Evolutionary conservation across 2,329 filamentous ascomycete species (phyloP), one percentile per base, ranked within the genome.

Genomic region (Incumbomyces delicatus): DNA sequence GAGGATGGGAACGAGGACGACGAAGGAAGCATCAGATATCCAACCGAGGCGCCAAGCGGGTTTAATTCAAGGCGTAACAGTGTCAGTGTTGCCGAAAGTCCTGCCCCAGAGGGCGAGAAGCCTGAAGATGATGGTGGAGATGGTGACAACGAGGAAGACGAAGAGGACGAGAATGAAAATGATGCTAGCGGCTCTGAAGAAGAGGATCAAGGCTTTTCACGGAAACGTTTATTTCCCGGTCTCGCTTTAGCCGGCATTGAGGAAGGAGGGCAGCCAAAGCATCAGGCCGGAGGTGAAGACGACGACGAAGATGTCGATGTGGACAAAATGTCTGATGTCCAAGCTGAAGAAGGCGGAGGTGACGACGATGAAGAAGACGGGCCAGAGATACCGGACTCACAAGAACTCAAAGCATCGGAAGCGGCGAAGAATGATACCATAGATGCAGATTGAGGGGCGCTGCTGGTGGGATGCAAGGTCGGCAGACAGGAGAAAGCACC

Each of bases 161-260:
- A 54, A 52, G 38, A 48, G 38, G 50, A 50, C 39, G 56, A 58
- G 13, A 46, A 56, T n/a, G 46, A 39, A 30, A 49, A 57, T 39
- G 46, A 59, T 18, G 55, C 45, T 49, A 60, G 58, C 51, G 58
- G 40, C 17, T n/a, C 17, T 12, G 44, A 13, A 14, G 36, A 33
- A 17, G 36, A 46, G 22, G 22, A 27, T 8, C 33, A n/a, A n/a
- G 11, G 6, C 16, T 12, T 22, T 10, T 11, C 34, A 8, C 29
- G 20, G 14, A 45, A 38, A 20, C 33, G 33, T 16, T 22, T 38
- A 31, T 45, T 45, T 32, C n/a, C 42, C 29, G 34, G 42, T 30
- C 42, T 38, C 14, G 34, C 22, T 12, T 6, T 33, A n/a, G 17
- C 33, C 11, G 5, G 22, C 8, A 8, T 8, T 8, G 33, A 22